A percentile compares a stretch with the other conserved stretches of the same genome.
phyloP scores from a whole-genome alignment of 2,329 filamentous ascomycete genomes.

The Dactylellina drechsleri region DNA sequence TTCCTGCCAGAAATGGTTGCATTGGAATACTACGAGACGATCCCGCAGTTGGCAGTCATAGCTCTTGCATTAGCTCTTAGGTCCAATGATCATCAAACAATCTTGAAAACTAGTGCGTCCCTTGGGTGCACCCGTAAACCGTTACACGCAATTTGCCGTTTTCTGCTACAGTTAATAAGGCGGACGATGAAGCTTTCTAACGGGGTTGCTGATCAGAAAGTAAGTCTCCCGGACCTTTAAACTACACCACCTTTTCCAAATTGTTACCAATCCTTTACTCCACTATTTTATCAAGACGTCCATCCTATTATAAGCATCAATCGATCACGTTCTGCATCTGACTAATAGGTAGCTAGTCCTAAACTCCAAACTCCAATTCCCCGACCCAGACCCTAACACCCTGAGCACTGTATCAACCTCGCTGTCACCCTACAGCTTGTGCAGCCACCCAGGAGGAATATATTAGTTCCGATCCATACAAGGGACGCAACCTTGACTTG shows the following conservation, averaged over 20 bases:
- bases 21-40: constrained; percentile 41
- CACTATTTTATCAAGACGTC: constrained; percentile 12
- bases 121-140: constrained; percentile 50
- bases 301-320: background rate
- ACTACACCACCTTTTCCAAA: constrained; percentile 21
- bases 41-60: constrained; percentile 42
- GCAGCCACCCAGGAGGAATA: constrained; percentile 52
- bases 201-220: constrained; percentile 24
- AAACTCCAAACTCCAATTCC: background rate
- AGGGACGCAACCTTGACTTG: constrained; percentile 39
- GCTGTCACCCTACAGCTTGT: constrained; percentile 25
- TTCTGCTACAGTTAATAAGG: constrained; percentile 40
- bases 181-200: constrained; percentile 18
- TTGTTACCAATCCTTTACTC: constrained; percentile 6
- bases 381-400: constrained; percentile 21
- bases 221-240: constrained; percentile 25
- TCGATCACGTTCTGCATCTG: constrained; percentile 4
- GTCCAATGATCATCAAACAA: constrained; percentile 43
- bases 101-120: constrained; percentile 30
- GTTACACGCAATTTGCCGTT: constrained; percentile 51
- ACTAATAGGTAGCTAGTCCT: background rate
- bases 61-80: constrained; percentile 51
- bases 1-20: constrained; percentile 49
- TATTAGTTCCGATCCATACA: constrained; percentile 54
- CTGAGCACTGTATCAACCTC: constrained; percentile 35